These are phyloP conservation scores for Canna indica DNA, from an alignment of 176 grass and related monocot species.

Conservation along the genomic window DNA sequence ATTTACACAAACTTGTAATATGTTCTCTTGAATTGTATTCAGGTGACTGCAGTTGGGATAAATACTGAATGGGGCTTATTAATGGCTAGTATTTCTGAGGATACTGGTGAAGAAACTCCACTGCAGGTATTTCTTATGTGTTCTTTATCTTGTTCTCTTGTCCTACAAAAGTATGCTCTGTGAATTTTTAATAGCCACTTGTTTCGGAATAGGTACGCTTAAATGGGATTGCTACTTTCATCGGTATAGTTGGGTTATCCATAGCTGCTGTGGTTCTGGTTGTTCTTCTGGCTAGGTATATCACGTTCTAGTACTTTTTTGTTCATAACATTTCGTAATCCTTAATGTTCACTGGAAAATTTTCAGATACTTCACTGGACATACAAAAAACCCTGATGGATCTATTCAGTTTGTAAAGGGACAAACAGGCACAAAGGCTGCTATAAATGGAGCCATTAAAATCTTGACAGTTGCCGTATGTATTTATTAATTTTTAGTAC, in stretches of 20 bases:
- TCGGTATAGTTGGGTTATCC: slow-evolving; percentile 74
- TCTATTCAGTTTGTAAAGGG: slow-evolving; percentile 79
- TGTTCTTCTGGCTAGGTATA: slow-evolving; percentile 75
- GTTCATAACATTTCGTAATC: neutral
- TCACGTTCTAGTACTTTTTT: neutral
- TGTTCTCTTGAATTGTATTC: slow-evolving; percentile 7
- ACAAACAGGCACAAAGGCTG: slow-evolving; percentile 53
- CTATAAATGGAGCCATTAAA: slow-evolving; percentile 53
- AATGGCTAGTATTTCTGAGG: slow-evolving; percentile 99
- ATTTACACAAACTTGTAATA: too few species aligned
- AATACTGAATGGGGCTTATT: slow-evolving; percentile 92
- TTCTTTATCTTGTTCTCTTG: neutral
- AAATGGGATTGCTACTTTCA: slow-evolving; percentile 92
- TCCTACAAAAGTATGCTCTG: slow-evolving; percentile 11
- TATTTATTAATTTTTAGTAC: slow-evolving; percentile 4
- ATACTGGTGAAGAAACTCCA: slow-evolving; percentile 95
- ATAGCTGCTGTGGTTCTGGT: slow-evolving; percentile 60
- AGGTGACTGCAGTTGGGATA: slow-evolving; percentile 90
- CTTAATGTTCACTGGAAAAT: slow-evolving; percentile 14
- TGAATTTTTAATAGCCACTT: slow-evolving; percentile 11
- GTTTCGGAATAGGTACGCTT: slow-evolving; percentile 62
- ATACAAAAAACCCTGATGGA: slow-evolving; percentile 68
- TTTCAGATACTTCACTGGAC: slow-evolving; percentile 85
- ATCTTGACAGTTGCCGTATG: slow-evolving; percentile 92
- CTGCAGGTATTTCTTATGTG: slow-evolving; percentile 43